Conservation (phyloP, 106 monocot genomes). For the Platanthera guangdongensis region DNA sequence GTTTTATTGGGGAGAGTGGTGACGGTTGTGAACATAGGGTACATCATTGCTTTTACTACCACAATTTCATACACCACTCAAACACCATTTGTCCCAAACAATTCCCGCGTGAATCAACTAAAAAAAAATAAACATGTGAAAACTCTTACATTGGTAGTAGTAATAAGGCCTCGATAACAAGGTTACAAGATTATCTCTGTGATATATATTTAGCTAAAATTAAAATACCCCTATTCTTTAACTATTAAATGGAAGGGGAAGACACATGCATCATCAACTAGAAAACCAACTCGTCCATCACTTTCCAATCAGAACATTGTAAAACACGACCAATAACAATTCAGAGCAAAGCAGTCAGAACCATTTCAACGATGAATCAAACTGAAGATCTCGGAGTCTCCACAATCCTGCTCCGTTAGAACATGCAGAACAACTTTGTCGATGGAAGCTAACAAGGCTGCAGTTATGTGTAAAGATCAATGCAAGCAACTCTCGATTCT, state of each 20-base stretch:
- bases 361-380: slow-evolving; percentile 11
- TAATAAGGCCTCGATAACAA: background rate
- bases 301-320: background rate
- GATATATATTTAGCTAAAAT: background rate
- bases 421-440: background rate
- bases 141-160: background rate
- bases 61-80: too few relatives aligned
- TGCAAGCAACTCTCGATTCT: background rate
- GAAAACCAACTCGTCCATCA: background rate
- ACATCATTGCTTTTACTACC: too few relatives aligned
- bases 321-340: background rate
- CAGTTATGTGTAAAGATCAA: background rate
- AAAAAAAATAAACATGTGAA: background rate
- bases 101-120: too few relatives aligned
- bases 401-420: background rate
- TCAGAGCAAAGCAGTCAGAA: background rate
- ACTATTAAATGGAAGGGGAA: background rate
- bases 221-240: background rate
- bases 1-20: too few relatives aligned
- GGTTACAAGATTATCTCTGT: background rate
- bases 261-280: background rate
- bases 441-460: background rate
- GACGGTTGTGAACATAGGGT: too few relatives aligned
- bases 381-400: background rate
- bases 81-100: too few relatives aligned